Percentiles rank a stretch among this genome's conserved stretches.
Evolutionary conservation across 495 filamentous ascomycete species (phyloP).

Genomic region (Lasiosphaeria hispida): DNA sequence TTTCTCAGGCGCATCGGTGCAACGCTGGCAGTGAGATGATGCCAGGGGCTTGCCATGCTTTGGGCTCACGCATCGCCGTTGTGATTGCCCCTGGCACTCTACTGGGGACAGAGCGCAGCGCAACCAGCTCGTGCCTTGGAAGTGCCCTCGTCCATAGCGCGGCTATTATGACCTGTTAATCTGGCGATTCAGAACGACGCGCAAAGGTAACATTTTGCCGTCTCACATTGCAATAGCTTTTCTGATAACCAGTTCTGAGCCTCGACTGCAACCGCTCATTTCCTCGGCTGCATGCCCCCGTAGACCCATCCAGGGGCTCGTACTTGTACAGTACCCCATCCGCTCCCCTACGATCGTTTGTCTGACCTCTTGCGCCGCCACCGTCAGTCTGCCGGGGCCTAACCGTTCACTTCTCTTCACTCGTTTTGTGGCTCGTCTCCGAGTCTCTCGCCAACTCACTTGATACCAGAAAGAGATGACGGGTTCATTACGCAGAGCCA

Average conservation of each 20-base stretch:
- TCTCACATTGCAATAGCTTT: neutral
- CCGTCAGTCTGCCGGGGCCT: slow-evolving; percentile 3
- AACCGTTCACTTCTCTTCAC: slow-evolving; percentile 4
- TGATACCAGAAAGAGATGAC: slow-evolving; percentile 19
- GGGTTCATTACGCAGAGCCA: slow-evolving; percentile 23
- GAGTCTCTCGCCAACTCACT: neutral
- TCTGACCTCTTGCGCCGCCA: neutral
- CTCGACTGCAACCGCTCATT: neutral
- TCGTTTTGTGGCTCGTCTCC: slow-evolving; percentile 9
- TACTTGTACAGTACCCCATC: slow-evolving; percentile 14
- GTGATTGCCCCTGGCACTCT: slow-evolving; percentile 18
- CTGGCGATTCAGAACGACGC: neutral
- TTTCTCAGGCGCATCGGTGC: slow-evolving; percentile 11
- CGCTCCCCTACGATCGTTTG: neutral
- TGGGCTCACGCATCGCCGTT: slow-evolving; percentile 14
- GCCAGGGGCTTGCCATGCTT: slow-evolving; percentile 22
- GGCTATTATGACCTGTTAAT: slow-evolving; percentile 14
- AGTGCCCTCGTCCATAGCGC: slow-evolving; percentile 26
- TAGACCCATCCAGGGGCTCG: neutral
- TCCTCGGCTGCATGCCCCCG: neutral
- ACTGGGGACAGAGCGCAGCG: slow-evolving; percentile 9
- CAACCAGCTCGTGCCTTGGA: slow-evolving; percentile 25
- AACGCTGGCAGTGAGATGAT: slow-evolving; percentile 14
- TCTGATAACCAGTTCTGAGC: neutral
- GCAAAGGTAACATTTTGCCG: slow-evolving; percentile 1